Percentiles rank a stretch among this genome's conserved stretches.
Evolutionary conservation across 306 rosid species (phyloP).

Genomic region (Vigna mungo): DNA sequence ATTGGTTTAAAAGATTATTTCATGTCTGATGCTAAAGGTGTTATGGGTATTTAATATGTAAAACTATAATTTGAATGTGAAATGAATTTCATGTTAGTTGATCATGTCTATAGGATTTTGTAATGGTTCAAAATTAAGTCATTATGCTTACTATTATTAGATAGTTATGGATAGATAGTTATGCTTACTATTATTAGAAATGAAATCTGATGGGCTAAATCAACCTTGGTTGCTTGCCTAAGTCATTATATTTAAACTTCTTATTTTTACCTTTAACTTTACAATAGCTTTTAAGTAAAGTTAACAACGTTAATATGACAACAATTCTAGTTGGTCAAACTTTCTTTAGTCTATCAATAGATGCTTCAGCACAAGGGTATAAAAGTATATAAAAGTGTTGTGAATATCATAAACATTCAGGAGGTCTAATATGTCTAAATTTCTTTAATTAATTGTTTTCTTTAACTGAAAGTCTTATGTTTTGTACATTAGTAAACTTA

Average conservation of each 20-base stretch:
- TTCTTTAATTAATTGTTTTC: too few relatives aligned
- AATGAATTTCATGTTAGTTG: conserved; percentile 20
- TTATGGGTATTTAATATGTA: neutral
- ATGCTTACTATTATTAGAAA: too few relatives aligned
- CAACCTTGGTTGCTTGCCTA: neutral
- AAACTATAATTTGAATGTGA: conserved; percentile 17
- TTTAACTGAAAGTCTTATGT: neutral
- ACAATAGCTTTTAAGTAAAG: neutral
- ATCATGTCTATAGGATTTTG: conserved; percentile 23
- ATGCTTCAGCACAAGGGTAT: conserved; percentile 68
- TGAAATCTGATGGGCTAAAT: neutral
- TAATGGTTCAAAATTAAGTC: conserved; percentile 31
- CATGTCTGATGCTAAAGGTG: conserved; percentile 2
- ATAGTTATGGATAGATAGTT: neutral
- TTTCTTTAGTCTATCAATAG: conserved; percentile 65
- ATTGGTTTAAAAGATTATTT: too few relatives aligned
- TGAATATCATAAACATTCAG: too few relatives aligned
- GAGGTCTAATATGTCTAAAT: too few relatives aligned
- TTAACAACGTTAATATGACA: conserved; percentile 84
- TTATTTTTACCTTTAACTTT: neutral
- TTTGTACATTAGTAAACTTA: conserved; percentile 21
- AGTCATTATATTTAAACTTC: neutral
- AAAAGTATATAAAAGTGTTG: conserved; percentile 49
- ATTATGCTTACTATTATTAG: too few relatives aligned
- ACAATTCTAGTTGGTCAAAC: conserved; percentile 82